Evolutionary conservation across 2,329 filamentous ascomycete genomes (phyloP).

Genomic region (Cytospora leucostoma): DNA sequence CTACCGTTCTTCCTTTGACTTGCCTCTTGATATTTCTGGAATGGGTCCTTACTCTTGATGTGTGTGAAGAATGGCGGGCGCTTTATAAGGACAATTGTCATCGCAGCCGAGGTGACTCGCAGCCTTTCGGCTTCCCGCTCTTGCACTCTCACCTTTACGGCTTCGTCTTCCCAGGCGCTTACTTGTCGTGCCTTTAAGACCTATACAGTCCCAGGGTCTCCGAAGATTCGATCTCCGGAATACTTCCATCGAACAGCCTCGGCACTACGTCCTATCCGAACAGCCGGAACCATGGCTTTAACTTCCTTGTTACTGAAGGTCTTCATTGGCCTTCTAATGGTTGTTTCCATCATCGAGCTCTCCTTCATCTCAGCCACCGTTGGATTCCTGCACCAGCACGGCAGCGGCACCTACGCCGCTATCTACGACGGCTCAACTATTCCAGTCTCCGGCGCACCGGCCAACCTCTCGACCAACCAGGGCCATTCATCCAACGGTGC

Average conservation of each 20-base stretch:
- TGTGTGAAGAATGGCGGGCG: slow-evolving; percentile 3
- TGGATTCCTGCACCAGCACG: slow-evolving; percentile 40
- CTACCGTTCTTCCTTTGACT: neutral
- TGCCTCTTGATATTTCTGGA: slow-evolving; percentile 22
- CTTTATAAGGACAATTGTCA: slow-evolving; percentile 2
- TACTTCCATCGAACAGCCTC: neutral
- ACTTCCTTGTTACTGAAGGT: slow-evolving; percentile 29
- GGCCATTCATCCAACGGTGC: slow-evolving; percentile 47
- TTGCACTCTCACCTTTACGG: slow-evolving; percentile 1
- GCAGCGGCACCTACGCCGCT: slow-evolving; percentile 35
- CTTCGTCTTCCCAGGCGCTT: neutral
- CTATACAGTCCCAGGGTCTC: neutral
- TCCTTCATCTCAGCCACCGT: slow-evolving; percentile 43
- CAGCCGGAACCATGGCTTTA: slow-evolving; percentile 21
- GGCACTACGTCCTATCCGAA: neutral
- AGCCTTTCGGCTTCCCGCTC: neutral
- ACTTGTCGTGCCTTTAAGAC: neutral
- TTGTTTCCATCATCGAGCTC: slow-evolving; percentile 43
- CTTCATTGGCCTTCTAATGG: slow-evolving; percentile 38
- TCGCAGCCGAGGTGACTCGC: neutral
- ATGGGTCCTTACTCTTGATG: neutral
- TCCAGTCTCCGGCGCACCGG: slow-evolving; percentile 36
- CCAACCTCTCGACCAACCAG: slow-evolving; percentile 40
- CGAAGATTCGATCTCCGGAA: neutral
- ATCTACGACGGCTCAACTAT: slow-evolving; percentile 30